Conservation (phyloP, 176 grass and related monocot genomes). For the Oryza australiensis region DNA sequence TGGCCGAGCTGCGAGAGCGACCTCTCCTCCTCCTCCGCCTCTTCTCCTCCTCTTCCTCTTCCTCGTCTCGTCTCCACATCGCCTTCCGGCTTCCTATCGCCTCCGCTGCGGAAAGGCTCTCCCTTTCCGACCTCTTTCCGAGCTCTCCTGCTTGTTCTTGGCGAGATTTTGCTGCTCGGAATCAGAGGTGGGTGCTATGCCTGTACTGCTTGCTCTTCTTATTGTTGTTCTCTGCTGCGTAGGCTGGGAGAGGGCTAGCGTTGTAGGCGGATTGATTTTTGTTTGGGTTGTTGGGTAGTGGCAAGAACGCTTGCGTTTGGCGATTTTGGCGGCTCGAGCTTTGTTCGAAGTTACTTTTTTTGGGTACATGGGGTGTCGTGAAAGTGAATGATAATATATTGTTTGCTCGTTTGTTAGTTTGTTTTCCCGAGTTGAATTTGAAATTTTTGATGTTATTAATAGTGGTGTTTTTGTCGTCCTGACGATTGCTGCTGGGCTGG, state of each 20-base stretch:
- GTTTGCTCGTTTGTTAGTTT: not conserved
- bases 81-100: constrained; percentile 16
- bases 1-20: constrained; percentile 53
- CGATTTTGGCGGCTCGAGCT: constrained; percentile 40
- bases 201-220: not conserved
- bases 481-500: not conserved
- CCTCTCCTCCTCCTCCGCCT: constrained; percentile 18
- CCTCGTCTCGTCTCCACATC: constrained; percentile 8
- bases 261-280: constrained; percentile 5
- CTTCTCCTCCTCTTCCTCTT: not conserved
- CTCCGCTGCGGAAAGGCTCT: constrained; percentile 18
- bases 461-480: not conserved
- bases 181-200: constrained; percentile 29
- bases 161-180: not conserved
- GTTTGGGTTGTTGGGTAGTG: constrained; percentile 5
- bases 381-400: constrained; percentile 27
- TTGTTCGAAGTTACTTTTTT: constrained; percentile 36
- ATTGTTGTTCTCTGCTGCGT: not conserved
- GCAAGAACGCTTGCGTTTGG: constrained; percentile 39
- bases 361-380: constrained; percentile 21
- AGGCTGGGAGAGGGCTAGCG: not conserved
- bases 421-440: constrained; percentile 4
- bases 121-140: not conserved
- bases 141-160: not conserved
- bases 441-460: not conserved